Conservation (phyloP, 2,329 filamentous ascomycete species). For the Colletotrichum brevisporum region DNA sequence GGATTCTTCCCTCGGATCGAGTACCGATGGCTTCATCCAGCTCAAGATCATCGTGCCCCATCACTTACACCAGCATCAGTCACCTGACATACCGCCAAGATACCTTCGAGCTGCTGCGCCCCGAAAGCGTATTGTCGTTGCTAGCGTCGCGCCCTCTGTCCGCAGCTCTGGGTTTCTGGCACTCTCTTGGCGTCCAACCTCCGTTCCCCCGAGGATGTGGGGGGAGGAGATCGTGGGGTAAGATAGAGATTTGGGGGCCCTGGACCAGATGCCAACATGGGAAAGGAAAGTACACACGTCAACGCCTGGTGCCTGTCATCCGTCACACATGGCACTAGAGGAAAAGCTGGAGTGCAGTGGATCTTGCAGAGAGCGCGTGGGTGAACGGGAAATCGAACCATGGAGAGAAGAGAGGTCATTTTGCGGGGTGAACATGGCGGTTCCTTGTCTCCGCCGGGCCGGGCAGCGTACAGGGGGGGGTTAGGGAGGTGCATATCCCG, state of each 20-base stretch:
- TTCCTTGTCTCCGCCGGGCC: constrained; percentile 14
- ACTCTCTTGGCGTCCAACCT: constrained; percentile 19
- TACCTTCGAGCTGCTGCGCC: neutral
- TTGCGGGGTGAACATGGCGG: neutral
- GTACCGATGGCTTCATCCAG: neutral
- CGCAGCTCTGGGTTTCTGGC: constrained; percentile 1
- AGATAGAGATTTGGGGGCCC: neutral
- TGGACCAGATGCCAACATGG: neutral
- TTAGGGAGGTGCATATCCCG: too few relatives aligned
- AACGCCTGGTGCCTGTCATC: neutral
- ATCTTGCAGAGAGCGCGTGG: neutral
- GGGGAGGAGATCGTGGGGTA: neutral
- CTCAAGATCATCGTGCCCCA: neutral
- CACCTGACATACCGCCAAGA: neutral
- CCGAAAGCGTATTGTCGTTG: neutral
- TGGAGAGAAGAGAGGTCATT: too few relatives aligned
- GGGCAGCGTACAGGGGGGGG: too few relatives aligned
- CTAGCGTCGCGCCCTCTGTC: neutral
- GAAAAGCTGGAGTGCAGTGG: neutral
- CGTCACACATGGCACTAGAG: neutral
- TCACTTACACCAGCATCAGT: neutral
- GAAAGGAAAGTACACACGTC: too few relatives aligned
- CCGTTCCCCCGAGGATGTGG: constrained; percentile 23
- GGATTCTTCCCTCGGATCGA: neutral
- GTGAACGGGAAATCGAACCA: neutral